Conservation (phyloP, 306 rosid genomes). For the Sindora glabra region DNA sequence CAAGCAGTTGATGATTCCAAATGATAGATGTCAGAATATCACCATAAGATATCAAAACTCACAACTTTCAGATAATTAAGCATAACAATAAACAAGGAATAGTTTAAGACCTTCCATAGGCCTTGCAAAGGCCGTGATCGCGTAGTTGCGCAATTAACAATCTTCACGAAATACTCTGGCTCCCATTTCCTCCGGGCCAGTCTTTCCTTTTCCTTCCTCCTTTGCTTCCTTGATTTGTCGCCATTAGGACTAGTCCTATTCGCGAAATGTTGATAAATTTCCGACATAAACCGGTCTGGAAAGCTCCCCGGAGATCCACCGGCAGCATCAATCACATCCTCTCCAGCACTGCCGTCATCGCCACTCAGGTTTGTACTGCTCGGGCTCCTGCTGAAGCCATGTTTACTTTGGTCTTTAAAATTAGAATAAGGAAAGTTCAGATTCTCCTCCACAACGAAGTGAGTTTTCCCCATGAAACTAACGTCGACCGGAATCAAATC, state of each 20-base stretch:
- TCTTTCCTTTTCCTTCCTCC: slow-evolving; percentile 70
- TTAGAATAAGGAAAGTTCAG: slow-evolving; percentile 15
- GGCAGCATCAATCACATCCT: slow-evolving; percentile 30
- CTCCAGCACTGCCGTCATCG: slow-evolving; percentile 36
- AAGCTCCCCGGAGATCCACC: slow-evolving; percentile 69
- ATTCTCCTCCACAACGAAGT: slow-evolving; percentile 76
- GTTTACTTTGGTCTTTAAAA: slow-evolving; percentile 20
- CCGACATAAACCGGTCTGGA: slow-evolving; percentile 62
- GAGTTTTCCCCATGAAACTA: slow-evolving; percentile 69
- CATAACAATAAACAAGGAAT: slow-evolving; percentile 17
- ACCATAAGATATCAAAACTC: not conserved
- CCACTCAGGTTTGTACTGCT: slow-evolving; percentile 24
- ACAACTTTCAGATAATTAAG: slow-evolving; percentile 11
- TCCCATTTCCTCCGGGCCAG: slow-evolving; percentile 70
- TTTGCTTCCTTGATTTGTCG: slow-evolving; percentile 68
- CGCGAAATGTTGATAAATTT: slow-evolving; percentile 85
- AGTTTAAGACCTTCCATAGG: slow-evolving; percentile 76
- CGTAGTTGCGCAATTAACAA: slow-evolving; percentile 68
- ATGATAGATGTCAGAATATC: not conserved
- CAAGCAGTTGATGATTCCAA: slow-evolving; percentile 3
- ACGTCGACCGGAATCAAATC: slow-evolving; percentile 54
- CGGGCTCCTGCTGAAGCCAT: slow-evolving; percentile 33
- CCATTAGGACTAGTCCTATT: slow-evolving; percentile 70
- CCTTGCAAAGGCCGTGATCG: slow-evolving; percentile 87
- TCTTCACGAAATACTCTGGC: slow-evolving; percentile 91